Percentiles rank a stretch among this genome's conserved stretches.
phyloP scores from a whole-genome alignment of 805 yeast species.

The Metschnikowia rubicola region DNA sequence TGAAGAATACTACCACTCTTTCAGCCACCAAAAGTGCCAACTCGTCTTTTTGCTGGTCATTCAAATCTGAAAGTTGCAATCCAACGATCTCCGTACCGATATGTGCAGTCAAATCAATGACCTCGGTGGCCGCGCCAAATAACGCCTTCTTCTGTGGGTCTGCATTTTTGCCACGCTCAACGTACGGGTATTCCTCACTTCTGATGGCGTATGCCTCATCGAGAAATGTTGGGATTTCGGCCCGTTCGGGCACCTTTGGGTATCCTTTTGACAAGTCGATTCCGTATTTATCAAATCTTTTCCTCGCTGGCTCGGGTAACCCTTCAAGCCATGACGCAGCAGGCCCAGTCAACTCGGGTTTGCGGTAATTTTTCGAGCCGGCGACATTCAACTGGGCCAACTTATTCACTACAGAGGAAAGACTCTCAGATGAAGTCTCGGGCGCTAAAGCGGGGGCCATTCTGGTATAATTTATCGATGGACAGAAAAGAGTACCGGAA shows the following conservation, averaged over 20 bases:
- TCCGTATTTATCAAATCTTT: slow-evolving; percentile 20
- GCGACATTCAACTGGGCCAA: slow-evolving; percentile 2
- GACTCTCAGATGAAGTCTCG: too few species aligned
- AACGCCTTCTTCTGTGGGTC: slow-evolving; percentile 27
- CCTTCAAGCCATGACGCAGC: slow-evolving; percentile 7
- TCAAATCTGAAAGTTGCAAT: slow-evolving; percentile 23
- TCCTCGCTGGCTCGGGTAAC: slow-evolving; percentile 18
- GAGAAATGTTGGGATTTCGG: slow-evolving; percentile 20
- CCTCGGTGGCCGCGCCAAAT: slow-evolving; percentile 26
- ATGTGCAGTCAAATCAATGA: slow-evolving; percentile 24
- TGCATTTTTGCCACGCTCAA: slow-evolving; percentile 23
- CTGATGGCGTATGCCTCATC: slow-evolving; percentile 22
- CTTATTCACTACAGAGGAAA: background rate
- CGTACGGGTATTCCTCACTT: slow-evolving; percentile 18
- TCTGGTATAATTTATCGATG: too few species aligned
- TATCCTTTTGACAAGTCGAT: slow-evolving; percentile 23
- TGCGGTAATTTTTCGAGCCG: slow-evolving; percentile 1
- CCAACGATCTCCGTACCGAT: slow-evolving; percentile 27
- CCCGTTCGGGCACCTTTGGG: slow-evolving; percentile 20
- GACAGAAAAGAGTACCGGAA: too few species aligned
- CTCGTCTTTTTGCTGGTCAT: slow-evolving; percentile 24
- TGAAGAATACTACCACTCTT: slow-evolving; percentile 26
- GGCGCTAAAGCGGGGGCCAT: too few species aligned
- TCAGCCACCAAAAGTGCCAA: slow-evolving; percentile 26
- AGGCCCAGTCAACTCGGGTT: slow-evolving; percentile 1